Percentiles rank a stretch among this genome's conserved stretches.
Evolutionary conservation across 148 eudicot species (phyloP).

Genomic region (Rhododendron vialii): DNA sequence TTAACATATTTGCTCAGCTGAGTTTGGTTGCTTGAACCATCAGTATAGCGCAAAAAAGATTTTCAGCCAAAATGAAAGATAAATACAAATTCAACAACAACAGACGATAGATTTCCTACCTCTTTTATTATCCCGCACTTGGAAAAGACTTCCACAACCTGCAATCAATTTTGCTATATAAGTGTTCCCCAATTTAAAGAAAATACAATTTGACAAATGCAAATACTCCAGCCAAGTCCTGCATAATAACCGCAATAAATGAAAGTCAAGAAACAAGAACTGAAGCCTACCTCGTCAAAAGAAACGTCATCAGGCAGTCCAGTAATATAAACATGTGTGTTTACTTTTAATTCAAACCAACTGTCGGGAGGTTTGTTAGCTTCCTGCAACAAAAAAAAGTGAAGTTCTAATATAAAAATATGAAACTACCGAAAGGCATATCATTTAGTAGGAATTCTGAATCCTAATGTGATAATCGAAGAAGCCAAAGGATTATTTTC

Average conservation of each 20-base stretch:
- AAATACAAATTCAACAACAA: background rate
- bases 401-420: conserved; percentile 3
- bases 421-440: background rate
- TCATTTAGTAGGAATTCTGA: background rate
- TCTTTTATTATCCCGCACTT: conserved; percentile 96
- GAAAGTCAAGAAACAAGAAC: background rate
- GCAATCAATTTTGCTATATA: conserved; percentile 19
- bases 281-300: conserved; percentile 67
- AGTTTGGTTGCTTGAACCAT: background rate
- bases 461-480: background rate
- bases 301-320: conserved; percentile 96
- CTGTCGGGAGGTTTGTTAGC: conserved; percentile 89
- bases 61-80: background rate
- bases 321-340: conserved; percentile 87
- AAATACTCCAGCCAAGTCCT: background rate
- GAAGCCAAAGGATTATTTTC: background rate
- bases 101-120: conserved; percentile 30
- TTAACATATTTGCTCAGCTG: background rate
- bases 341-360: conserved; percentile 92
- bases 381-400: conserved; percentile 46
- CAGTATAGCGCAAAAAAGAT: background rate
- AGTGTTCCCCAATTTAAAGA: conserved; percentile 7
- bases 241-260: background rate
- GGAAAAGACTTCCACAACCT: conserved; percentile 92
- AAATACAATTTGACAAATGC: background rate